These are phyloP conservation scores for Seiridium unicorne DNA, from an alignment of 2,329 filamentous ascomycete species.

Conservation along the genomic window DNA sequence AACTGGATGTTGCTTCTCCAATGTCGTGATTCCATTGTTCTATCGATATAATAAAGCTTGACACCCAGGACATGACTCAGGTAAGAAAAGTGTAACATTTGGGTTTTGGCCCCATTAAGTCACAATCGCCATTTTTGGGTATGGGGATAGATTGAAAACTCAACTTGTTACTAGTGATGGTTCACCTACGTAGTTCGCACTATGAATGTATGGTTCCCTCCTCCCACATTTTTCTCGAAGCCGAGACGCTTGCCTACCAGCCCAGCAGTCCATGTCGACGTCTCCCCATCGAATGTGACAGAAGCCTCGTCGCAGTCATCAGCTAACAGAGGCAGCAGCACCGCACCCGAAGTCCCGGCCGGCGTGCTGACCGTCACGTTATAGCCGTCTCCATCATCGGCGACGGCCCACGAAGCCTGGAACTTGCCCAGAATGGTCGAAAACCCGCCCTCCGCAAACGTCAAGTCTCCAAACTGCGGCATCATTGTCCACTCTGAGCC, in stretches of 20 bases:
- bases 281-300: neutral
- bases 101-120: too few species aligned
- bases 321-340: neutral
- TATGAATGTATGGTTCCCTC: conserved; percentile 5
- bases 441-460: conserved; percentile 37
- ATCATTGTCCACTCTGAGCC: conserved; percentile 35
- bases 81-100: too few species aligned
- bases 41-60: too few species aligned
- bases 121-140: too few species aligned
- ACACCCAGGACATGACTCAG: too few species aligned
- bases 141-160: too few species aligned
- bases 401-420: conserved; percentile 26
- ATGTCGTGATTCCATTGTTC: too few species aligned
- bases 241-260: neutral
- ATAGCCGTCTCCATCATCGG: neutral
- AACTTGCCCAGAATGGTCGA: conserved; percentile 36
- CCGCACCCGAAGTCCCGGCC: neutral
- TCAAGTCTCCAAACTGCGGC: conserved; percentile 38
- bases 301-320: neutral
- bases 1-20: too few species aligned
- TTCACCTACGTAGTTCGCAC: neutral
- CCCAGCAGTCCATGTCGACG: neutral
- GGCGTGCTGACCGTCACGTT: conserved; percentile 5
- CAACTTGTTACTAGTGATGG: neutral
- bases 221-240: neutral